phyloP scores from a whole-genome alignment of 352 stramenopile genomes.

The Pythium folliculosum region DNA sequence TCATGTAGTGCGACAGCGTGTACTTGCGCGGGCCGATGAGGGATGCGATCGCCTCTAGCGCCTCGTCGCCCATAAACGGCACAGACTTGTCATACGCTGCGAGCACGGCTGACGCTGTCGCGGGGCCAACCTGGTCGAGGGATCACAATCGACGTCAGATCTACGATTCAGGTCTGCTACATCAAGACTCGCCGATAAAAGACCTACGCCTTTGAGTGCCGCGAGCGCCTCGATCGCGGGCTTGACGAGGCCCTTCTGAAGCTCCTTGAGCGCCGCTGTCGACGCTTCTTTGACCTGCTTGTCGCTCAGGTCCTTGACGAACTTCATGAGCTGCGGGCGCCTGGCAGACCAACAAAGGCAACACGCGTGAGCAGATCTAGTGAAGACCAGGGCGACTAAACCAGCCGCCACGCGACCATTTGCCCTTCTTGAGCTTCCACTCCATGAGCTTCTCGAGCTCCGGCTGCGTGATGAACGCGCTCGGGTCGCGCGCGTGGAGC shows the following conservation, averaged over 20 bases:
- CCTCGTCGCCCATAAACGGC: slow-evolving; percentile 84
- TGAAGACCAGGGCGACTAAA: background rate
- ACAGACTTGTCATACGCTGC: slow-evolving; percentile 64
- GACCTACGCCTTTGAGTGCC: slow-evolving; percentile 61
- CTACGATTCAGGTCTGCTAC: background rate
- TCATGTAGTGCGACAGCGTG: slow-evolving; percentile 71
- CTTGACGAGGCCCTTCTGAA: slow-evolving; percentile 39
- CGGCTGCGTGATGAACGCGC: slow-evolving; percentile 48
- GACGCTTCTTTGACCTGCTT: slow-evolving; percentile 55
- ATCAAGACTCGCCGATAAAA: too few species aligned
- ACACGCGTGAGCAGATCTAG: background rate
- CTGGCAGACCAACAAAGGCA: slow-evolving; percentile 22
- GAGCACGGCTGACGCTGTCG: slow-evolving; percentile 72
- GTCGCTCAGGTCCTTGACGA: slow-evolving; percentile 44
- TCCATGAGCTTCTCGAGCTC: slow-evolving; percentile 73
- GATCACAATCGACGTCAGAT: background rate
- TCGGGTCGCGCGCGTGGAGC: slow-evolving; percentile 49
- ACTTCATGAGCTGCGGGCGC: slow-evolving; percentile 79
- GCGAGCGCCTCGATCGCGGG: slow-evolving; percentile 52
- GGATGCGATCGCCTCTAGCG: slow-evolving; percentile 64
- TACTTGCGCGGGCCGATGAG: slow-evolving; percentile 79
- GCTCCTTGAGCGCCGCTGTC: slow-evolving; percentile 42
- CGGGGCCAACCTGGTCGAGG: slow-evolving; percentile 58
- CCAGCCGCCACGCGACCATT: slow-evolving; percentile 47
- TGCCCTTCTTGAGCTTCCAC: slow-evolving; percentile 87